Evolutionary conservation across 495 filamentous ascomycete species (phyloP), one percentile per base, ranked within the genome.

Genomic region (Massariosphaeria phaeospora): DNA sequence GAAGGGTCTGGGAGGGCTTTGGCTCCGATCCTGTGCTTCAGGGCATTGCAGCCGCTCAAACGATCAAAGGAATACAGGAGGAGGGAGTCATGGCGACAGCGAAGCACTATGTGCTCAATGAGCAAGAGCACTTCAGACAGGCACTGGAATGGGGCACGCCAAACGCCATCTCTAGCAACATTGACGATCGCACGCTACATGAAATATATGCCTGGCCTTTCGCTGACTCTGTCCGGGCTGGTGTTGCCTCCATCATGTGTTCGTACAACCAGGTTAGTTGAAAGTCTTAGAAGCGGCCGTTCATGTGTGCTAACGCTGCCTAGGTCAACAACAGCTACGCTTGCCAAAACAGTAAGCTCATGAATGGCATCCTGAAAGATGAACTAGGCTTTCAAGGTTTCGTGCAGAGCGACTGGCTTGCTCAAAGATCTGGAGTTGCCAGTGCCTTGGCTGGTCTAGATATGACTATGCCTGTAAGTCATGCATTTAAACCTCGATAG

Each of bases 391-490:
- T 97, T 66, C 91, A 95, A 59, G 91, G 91, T 0, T 96, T 94
- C 42, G 85, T 97, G 0, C 86, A 91, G 73, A 86, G 83, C 6
- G 91, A 97, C 67, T 97, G 91, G 91, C 78, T 94, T 4, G 91
- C 90, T 5, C 90, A 95, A 66, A 78, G 87, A 26, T 83, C 82
- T 21, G 90, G 91, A 21, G 85, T 96, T 0, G 79, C 78, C 13
- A 85, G 82, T 55, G 85, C 91, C 2, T 69, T 96, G 18, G 84
- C 89, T 18, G 91, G 91, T 1, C 72, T 97, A 11, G 91, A 96
- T 68, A 90, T 96, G 88, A 87, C 79, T 11, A 96, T 96, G 91
- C n/a, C n/a, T n/a, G n/a, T n/a, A n/a, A n/a, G n/a, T n/a, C n/a
- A n/a, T n/a, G n/a, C n/a, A n/a, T n/a, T n/a, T n/a, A n/a, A n/a